phyloP scores from a whole-genome alignment of 2,329 filamentous ascomycete genomes.

The Phialophora expanda region DNA sequence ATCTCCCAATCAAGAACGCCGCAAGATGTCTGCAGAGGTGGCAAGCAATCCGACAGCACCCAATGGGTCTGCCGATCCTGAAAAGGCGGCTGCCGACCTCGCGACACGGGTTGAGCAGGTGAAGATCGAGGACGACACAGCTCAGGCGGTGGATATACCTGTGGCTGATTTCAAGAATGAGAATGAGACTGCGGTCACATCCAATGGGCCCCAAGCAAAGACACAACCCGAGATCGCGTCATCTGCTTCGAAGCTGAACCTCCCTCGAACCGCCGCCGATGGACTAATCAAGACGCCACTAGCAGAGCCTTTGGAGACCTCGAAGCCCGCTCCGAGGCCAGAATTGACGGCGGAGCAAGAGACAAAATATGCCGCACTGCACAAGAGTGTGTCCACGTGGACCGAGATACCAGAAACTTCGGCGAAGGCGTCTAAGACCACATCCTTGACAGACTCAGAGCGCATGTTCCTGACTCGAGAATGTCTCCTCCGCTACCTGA shows the following conservation, averaged over 20 bases:
- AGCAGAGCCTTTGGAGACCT: slow-evolving; percentile 60
- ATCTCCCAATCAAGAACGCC: neutral
- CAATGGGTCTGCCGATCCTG: slow-evolving; percentile 27
- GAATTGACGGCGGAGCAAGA: slow-evolving; percentile 76
- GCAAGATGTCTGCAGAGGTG: slow-evolving; percentile 28
- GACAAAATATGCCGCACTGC: slow-evolving; percentile 78
- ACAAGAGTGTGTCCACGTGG: slow-evolving; percentile 74
- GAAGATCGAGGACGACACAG: slow-evolving; percentile 22
- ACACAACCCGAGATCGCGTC: neutral
- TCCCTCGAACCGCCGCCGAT: slow-evolving; percentile 48
- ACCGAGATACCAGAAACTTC: slow-evolving; percentile 69
- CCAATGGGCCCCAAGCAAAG: slow-evolving; percentile 7
- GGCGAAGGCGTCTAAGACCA: slow-evolving; percentile 61
- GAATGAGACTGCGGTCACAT: slow-evolving; percentile 11
- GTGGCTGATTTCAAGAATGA: neutral
- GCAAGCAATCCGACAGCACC: slow-evolving; percentile 7
- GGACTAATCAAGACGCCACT: slow-evolving; percentile 63
- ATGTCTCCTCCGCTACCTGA: slow-evolving; percentile 88
- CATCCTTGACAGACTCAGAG: slow-evolving; percentile 77
- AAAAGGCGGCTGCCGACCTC: slow-evolving; percentile 32
- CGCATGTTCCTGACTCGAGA: slow-evolving; percentile 90
- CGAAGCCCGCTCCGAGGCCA: slow-evolving; percentile 62
- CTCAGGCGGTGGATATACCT: neutral
- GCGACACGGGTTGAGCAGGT: slow-evolving; percentile 23
- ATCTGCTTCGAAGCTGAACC: slow-evolving; percentile 29